Percentiles rank a stretch among this genome's conserved stretches.
Conservation (phyloP, 2,329 filamentous ascomycete species). For the Ceratocystis cubensis region DNA sequence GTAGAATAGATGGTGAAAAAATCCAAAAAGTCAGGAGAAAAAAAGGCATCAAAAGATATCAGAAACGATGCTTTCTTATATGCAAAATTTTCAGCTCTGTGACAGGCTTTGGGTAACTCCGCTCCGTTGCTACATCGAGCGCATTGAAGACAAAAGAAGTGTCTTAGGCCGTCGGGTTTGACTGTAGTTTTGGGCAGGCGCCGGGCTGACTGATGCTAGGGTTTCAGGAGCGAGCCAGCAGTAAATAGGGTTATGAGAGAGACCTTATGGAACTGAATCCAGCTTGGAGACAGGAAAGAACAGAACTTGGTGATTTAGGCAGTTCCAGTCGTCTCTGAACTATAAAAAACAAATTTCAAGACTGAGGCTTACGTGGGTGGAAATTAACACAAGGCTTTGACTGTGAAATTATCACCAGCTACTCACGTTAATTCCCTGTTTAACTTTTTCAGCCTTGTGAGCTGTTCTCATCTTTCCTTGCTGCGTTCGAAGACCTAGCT, state of each 20-base stretch:
- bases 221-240: background rate
- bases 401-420: too few relatives aligned
- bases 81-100: background rate
- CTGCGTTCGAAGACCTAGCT: too few relatives aligned
- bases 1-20: background rate
- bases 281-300: too few relatives aligned
- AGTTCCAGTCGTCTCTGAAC: too few relatives aligned
- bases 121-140: background rate
- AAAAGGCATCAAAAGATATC: background rate
- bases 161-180: background rate
- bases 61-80: background rate
- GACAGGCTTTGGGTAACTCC: background rate
- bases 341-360: too few relatives aligned
- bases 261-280: too few relatives aligned
- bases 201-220: background rate
- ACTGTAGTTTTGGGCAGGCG: conserved; percentile 1
- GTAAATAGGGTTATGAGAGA: too few relatives aligned
- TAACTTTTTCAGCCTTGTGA: too few relatives aligned
- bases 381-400: too few relatives aligned
- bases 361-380: too few relatives aligned
- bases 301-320: background rate
- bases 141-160: background rate
- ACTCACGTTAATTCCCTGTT: too few relatives aligned
- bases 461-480: too few relatives aligned
- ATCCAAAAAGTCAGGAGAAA: background rate